Evolutionary conservation across 2,329 filamentous ascomycete species (phyloP).

Genomic region (Botryosphaeria dothidea): DNA sequence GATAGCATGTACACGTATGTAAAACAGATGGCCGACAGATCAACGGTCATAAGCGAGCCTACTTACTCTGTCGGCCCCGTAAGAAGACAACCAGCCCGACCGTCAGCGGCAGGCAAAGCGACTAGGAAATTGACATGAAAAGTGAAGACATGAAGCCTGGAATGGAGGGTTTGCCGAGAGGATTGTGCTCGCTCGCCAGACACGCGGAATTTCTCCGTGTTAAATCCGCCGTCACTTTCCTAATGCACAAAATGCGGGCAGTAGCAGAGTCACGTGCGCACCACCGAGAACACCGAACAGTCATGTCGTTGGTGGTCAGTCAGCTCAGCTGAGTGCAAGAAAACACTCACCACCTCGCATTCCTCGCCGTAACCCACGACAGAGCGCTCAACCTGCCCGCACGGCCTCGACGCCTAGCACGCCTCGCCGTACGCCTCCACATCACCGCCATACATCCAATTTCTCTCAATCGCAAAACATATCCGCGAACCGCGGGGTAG

Average conservation of each 20-base stretch:
- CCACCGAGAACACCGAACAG: background rate
- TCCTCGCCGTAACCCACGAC: background rate
- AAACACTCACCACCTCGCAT: background rate
- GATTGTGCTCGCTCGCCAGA: background rate
- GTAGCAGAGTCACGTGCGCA: background rate
- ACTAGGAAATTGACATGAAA: too few species aligned
- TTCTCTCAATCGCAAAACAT: background rate
- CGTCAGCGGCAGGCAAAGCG: too few species aligned
- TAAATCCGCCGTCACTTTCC: background rate
- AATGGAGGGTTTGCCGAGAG: too few species aligned
- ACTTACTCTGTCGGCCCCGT: background rate
- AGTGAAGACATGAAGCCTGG: too few species aligned
- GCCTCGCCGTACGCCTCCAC: background rate
- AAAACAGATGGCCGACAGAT: slow-evolving; percentile 3
- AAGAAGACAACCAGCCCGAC: too few species aligned
- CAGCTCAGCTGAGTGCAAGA: background rate
- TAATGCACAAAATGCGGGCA: background rate
- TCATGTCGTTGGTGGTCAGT: background rate
- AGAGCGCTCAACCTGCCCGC: background rate
- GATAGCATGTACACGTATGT: background rate
- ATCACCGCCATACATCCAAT: background rate
- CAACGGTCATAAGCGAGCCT: slow-evolving; percentile 1
- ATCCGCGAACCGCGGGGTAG: background rate
- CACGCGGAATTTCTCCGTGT: background rate
- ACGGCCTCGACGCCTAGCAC: background rate